These are phyloP conservation scores for Croton setiger DNA, from an alignment of 441 rosid genomes.

Conservation along the genomic window DNA sequence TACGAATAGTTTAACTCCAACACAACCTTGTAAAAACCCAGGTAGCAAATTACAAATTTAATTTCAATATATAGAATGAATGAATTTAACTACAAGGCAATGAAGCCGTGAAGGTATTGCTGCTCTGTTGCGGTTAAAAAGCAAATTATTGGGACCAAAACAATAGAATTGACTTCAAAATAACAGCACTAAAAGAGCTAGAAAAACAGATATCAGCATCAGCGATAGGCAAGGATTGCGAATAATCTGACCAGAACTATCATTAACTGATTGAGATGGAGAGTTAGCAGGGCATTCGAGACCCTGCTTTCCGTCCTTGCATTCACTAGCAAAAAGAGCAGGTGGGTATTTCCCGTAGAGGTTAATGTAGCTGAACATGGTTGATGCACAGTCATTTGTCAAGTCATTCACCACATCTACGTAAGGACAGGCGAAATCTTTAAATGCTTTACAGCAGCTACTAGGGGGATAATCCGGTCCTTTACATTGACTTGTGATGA, in stretches of 20 bases:
- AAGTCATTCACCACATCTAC: conserved; percentile 50
- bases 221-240: conserved; percentile 21
- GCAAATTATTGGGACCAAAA: not conserved
- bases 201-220: conserved; percentile 27
- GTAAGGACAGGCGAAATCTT: conserved; percentile 80
- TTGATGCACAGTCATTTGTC: conserved; percentile 60
- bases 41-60: conserved; percentile 12
- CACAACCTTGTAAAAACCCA: conserved; percentile 1
- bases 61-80: not conserved
- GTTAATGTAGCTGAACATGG: conserved; percentile 87
- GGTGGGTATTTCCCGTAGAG: conserved; percentile 73
- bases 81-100: not conserved
- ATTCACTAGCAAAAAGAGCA: conserved; percentile 74
- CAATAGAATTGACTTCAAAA: conserved; percentile 24
- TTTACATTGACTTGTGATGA: conserved; percentile 60
- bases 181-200: conserved; percentile 23
- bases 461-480: conserved; percentile 55
- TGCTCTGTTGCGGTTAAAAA: not conserved
- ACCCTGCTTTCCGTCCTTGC: conserved; percentile 56
- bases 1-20: not conserved
- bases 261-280: conserved; percentile 29
- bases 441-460: conserved; percentile 58
- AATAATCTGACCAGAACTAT: conserved; percentile 17
- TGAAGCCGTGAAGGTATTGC: not conserved
- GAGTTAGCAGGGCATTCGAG: conserved; percentile 51